Base-by-base conservation (phyloP, 495 filamentous ascomycete genomes). In the Immersiella caudata region DNA sequence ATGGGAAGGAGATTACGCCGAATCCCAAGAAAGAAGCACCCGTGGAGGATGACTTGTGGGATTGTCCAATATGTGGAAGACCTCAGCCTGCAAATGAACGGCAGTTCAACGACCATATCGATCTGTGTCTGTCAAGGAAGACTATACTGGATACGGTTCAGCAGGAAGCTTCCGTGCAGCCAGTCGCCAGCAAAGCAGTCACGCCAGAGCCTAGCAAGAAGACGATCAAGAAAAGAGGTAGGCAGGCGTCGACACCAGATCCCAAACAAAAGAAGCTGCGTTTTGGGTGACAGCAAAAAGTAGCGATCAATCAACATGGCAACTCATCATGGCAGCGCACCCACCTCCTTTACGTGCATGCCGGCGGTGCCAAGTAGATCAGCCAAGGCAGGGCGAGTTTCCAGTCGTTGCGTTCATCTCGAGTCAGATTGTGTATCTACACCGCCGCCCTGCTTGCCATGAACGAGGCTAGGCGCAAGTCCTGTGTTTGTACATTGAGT, bases 51-150 rank as follows among this genome's bases (percentile, higher is more conserved):
- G 78, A 86, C 29, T 84, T 82, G 70, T 97, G 93, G 94, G 84
- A 89, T 22, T 98, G 95, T 76, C 95, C 95, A 0, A 93, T 98
- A 46, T 98, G 95, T 75, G 75, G 75, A 2, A 81, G 88, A 52
- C 89, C 90, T 0, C 92, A 97, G 72, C 65, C 80, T 4, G 88
- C 93, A 0, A 86, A 93, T 67, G 93, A 97, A 74, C 82, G 83
- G 46, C 76, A 75, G 6, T 97, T 99, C 79, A 99, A 99, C 69
- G 89, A 90, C 60, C 96, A 99, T 77, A 90, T 99, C 56, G 96
- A 99, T 74, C 88, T 91, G 22, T 99, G 95, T 79, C 85, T 99
- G 8, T 97, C 93, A 1, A 81, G 87, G 55, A 87, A 90, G 74
- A 91, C 92, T 0, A 99, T 99, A 68, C 89, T 89, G 51, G 92